phyloP scores from a whole-genome alignment of 331 rosid genomes.

The Acacia pycnantha region DNA sequence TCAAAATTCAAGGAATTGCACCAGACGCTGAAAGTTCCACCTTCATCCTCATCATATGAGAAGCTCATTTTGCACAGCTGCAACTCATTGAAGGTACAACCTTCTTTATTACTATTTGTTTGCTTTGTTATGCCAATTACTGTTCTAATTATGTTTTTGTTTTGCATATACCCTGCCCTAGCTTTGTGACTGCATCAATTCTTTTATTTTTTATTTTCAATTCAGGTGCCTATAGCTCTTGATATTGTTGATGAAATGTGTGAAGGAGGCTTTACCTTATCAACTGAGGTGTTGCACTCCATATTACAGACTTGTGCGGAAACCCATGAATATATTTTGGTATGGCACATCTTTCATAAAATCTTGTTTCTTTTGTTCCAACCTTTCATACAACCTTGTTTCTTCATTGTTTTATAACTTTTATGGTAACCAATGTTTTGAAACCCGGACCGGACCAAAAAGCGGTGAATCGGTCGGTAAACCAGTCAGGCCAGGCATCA shows the following conservation, averaged over 20 bases:
- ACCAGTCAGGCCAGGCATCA: too few relatives aligned
- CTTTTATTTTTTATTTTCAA: slow-evolving; percentile 4
- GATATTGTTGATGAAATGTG: slow-evolving; percentile 9
- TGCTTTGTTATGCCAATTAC: background rate
- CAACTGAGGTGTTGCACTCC: background rate
- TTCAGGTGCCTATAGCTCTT: slow-evolving; percentile 31
- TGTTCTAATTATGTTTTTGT: background rate
- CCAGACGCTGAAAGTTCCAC: slow-evolving; percentile 50
- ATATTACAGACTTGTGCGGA: background rate
- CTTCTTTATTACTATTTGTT: background rate
- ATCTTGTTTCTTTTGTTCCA: background rate
- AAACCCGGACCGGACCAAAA: too few relatives aligned
- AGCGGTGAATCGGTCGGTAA: too few relatives aligned
- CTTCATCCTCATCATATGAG: slow-evolving; percentile 62
- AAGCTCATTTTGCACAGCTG: slow-evolving; percentile 69
- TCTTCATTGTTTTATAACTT: background rate
- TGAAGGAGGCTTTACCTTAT: background rate
- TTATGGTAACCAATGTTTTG: too few relatives aligned
- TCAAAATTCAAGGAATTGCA: slow-evolving; percentile 64
- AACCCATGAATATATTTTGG: background rate
- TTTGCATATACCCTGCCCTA: slow-evolving; percentile 1
- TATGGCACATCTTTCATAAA: background rate
- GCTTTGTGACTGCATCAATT: slow-evolving; percentile 3
- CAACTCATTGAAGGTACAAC: slow-evolving; percentile 60
- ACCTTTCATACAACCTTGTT: background rate